Evolutionary conservation across 2,329 filamentous ascomycete genomes (phyloP).

Genomic region (Fusarium buharicum): DNA sequence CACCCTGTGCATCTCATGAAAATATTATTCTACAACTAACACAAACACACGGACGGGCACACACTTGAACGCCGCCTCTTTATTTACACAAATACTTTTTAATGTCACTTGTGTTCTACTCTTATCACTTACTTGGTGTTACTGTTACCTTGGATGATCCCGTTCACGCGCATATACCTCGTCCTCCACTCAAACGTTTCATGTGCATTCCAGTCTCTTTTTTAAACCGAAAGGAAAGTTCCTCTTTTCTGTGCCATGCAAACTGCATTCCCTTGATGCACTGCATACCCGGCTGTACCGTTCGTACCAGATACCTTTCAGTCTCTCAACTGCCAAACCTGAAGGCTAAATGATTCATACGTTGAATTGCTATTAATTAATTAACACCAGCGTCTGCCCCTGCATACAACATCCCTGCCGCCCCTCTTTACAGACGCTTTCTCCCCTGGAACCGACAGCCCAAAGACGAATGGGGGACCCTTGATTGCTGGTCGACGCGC

Average conservation of each 20-base stretch:
- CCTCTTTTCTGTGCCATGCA: constrained; percentile 8
- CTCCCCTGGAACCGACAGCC: constrained; percentile 12
- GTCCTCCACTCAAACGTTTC: constrained; percentile 33
- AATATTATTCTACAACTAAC: constrained; percentile 1
- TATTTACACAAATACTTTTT: neutral
- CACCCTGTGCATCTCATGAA: neutral
- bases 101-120: too few relatives aligned
- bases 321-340: neutral
- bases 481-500: constrained; percentile 22
- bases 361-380: constrained; percentile 22
- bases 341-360: too few relatives aligned
- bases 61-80: constrained; percentile 14
- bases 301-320: constrained; percentile 21
- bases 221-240: too few relatives aligned
- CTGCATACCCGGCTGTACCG: neutral
- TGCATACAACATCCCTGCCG: constrained; percentile 41
- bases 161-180: constrained; percentile 28
- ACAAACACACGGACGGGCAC: constrained; percentile 25
- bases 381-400: constrained; percentile 34
- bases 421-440: constrained; percentile 27
- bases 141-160: constrained; percentile 16
- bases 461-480: constrained; percentile 16
- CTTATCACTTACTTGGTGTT: neutral
- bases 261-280: neutral
- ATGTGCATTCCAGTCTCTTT: constrained; percentile 32